Evolutionary conservation across 192 early-diverging fungal species (phyloP).

Genomic region (Entomortierella lignicola): DNA sequence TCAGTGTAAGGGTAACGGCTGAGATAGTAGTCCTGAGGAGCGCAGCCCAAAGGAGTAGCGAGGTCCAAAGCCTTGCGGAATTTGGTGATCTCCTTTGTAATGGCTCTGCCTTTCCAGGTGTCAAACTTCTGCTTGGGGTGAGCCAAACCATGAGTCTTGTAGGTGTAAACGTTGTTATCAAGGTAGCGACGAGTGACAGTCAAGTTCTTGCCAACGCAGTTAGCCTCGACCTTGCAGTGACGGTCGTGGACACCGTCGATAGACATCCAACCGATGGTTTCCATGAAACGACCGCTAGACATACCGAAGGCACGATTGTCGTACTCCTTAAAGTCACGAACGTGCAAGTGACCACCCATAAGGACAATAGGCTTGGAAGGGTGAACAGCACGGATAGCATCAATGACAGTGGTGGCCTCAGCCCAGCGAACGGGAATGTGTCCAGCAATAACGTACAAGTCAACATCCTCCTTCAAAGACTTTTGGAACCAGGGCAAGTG

Average conservation of each 20-base stretch:
- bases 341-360: constrained; percentile 66
- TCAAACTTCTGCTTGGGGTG: constrained; percentile 40
- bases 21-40: constrained; percentile 64
- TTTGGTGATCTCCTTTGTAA: constrained; percentile 52
- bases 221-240: constrained; percentile 30
- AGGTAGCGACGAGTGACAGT: constrained; percentile 63
- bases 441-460: constrained; percentile 62
- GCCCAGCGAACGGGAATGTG: constrained; percentile 59
- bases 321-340: constrained; percentile 61
- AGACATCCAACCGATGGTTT: constrained; percentile 68
- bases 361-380: constrained; percentile 62
- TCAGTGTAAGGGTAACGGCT: constrained; percentile 43
- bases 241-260: constrained; percentile 47
- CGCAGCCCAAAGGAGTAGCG: constrained; percentile 53
- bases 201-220: constrained; percentile 51
- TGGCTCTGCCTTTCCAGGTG: constrained; percentile 53
- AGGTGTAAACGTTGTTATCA: constrained; percentile 61
- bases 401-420: constrained; percentile 58
- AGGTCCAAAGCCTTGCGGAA: constrained; percentile 41
- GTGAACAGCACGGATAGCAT: constrained; percentile 59
- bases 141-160: constrained; percentile 58
- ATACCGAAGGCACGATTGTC: constrained; percentile 59
- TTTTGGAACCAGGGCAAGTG: constrained; percentile 65
- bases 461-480: constrained; percentile 55
- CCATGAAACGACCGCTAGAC: constrained; percentile 63